Evolutionary conservation across 2,329 filamentous ascomycete genomes (phyloP).

Genomic region (Botryosphaeria dothidea): DNA sequence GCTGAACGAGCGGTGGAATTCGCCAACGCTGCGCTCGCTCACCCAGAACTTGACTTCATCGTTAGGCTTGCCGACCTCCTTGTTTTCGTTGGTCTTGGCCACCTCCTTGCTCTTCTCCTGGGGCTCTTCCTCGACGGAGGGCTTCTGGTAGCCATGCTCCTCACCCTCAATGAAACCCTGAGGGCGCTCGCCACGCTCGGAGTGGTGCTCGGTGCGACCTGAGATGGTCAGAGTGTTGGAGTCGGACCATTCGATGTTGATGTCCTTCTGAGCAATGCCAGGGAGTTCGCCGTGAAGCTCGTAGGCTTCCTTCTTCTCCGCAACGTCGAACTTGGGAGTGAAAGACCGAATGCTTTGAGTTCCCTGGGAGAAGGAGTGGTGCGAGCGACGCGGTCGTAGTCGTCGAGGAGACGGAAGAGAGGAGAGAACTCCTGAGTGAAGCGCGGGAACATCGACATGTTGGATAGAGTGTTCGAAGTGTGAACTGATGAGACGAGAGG

Average conservation of each 20-base stretch:
- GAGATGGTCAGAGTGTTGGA: slow-evolving; percentile 70
- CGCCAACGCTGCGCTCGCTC: slow-evolving; percentile 59
- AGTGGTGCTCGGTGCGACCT: slow-evolving; percentile 67
- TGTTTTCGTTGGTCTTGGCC: slow-evolving; percentile 34
- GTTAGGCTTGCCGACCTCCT: slow-evolving; percentile 39
- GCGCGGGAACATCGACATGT: slow-evolving; percentile 45
- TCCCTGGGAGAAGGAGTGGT: slow-evolving; percentile 27
- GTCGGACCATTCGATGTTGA: slow-evolving; percentile 79
- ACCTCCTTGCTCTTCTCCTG: slow-evolving; percentile 24
- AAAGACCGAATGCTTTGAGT: slow-evolving; percentile 54
- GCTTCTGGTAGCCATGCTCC: slow-evolving; percentile 43
- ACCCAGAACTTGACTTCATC: slow-evolving; percentile 67
- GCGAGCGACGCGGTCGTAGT: slow-evolving; percentile 41
- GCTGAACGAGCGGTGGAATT: slow-evolving; percentile 60
- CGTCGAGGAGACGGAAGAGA: slow-evolving; percentile 51
- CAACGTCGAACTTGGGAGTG: slow-evolving; percentile 76
- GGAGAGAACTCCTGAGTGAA: slow-evolving; percentile 43
- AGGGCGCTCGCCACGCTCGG: slow-evolving; percentile 57
- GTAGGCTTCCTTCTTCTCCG: slow-evolving; percentile 67
- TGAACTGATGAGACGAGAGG: slow-evolving; percentile 24
- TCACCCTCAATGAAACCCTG: slow-evolving; percentile 49
- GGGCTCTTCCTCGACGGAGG: slow-evolving; percentile 67
- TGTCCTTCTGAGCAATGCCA: slow-evolving; percentile 71
- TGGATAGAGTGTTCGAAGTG: slow-evolving; percentile 26
- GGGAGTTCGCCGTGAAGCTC: slow-evolving; percentile 81